These are phyloP conservation scores for Nicotiana rustica DNA, from an alignment of 305 asterid genomes.

Conservation along the genomic window DNA sequence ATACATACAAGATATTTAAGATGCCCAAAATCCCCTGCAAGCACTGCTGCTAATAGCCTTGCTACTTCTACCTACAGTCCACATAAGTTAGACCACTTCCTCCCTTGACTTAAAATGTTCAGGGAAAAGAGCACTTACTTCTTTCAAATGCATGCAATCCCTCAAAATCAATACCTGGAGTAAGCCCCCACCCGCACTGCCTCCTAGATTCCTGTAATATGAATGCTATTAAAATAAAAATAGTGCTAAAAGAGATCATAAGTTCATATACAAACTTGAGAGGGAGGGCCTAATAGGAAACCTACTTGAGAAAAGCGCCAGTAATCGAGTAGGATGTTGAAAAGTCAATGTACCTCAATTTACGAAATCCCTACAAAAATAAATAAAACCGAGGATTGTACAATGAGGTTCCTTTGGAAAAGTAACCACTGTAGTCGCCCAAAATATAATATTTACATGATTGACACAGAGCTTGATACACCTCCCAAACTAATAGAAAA, in stretches of 20 bases:
- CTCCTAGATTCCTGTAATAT: constrained; percentile 69
- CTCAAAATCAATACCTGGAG: constrained; percentile 75
- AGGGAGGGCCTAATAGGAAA: constrained; percentile 26
- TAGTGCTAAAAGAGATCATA: neutral
- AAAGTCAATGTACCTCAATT: constrained; percentile 76
- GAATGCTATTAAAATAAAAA: neutral
- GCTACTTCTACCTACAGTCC: constrained; percentile 76
- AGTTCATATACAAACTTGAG: neutral
- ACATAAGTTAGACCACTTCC: constrained; percentile 33
- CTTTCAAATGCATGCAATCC: constrained; percentile 85
- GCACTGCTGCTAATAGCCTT: constrained; percentile 69
- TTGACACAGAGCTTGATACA: neutral
- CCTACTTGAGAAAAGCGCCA: constrained; percentile 85
- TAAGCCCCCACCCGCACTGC: constrained; percentile 59
- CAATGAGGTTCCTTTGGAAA: neutral
- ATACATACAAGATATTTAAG: constrained; percentile 78
- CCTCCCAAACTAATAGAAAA: neutral
- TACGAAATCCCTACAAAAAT: constrained; percentile 72
- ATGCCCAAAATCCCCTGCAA: constrained; percentile 68
- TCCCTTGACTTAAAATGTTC: neutral
- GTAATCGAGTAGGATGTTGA: constrained; percentile 71
- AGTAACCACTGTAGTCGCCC: neutral
- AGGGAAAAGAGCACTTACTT: constrained; percentile 53
- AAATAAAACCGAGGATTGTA: constrained; percentile 23
- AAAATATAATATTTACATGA: neutral